A percentile compares a stretch with the other conserved stretches of the same genome.
phyloP scores from a whole-genome alignment of 2,329 filamentous ascomycete genomes.

The Penicillium capsulatum region DNA sequence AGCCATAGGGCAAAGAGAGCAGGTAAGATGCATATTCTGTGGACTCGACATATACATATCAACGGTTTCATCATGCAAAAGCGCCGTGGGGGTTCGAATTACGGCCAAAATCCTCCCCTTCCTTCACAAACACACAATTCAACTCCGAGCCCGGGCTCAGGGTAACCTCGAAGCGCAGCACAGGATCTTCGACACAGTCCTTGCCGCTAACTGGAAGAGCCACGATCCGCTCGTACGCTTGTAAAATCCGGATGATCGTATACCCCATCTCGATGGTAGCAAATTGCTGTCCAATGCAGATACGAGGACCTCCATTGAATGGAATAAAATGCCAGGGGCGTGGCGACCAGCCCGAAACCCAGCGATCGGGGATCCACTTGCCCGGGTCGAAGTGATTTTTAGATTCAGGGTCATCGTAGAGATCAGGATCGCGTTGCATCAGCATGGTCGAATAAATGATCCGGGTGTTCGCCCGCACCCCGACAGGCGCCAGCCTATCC shows the following conservation, averaged over 20 bases:
- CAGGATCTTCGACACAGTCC: constrained; percentile 34
- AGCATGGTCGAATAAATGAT: constrained; percentile 50
- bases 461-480: constrained; percentile 46
- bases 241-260: constrained; percentile 42
- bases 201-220: constrained; percentile 31
- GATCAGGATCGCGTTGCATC: constrained; percentile 50
- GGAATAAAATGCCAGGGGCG: constrained; percentile 54
- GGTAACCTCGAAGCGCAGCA: constrained; percentile 38
- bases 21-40: too few relatives aligned
- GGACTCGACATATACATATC: too few relatives aligned
- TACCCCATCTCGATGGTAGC: constrained; percentile 57
- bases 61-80: too few relatives aligned
- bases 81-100: too few relatives aligned
- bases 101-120: constrained; percentile 16
- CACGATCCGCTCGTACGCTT: constrained; percentile 38
- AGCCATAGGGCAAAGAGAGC: too few relatives aligned
- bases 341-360: constrained; percentile 49
- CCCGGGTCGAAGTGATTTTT: constrained; percentile 40
- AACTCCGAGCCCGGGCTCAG: constrained; percentile 37
- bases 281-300: constrained; percentile 59
- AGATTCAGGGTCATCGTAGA: constrained; percentile 44
- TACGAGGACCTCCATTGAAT: constrained; percentile 52
- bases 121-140: constrained; percentile 39
- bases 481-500: constrained; percentile 44
- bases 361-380: constrained; percentile 50